Conservation (phyloP, 805 yeast genomes). For the Priceomyces fermenticarens region DNA sequence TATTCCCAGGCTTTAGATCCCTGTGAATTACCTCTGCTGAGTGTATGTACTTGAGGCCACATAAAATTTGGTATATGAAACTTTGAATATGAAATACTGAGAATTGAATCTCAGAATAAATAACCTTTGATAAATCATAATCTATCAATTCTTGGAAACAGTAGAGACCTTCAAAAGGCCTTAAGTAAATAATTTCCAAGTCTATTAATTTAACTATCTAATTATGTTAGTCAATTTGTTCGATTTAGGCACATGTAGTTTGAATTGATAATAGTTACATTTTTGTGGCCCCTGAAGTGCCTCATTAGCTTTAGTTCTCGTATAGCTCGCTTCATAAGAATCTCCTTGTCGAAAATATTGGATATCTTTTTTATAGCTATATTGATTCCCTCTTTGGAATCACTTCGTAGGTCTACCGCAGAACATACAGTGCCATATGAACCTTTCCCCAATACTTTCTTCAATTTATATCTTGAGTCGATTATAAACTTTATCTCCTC, state of each 20-base stretch:
- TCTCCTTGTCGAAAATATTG: slow-evolving; percentile 63
- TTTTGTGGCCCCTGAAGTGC: slow-evolving; percentile 81
- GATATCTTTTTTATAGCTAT: slow-evolving; percentile 83
- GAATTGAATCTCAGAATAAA: slow-evolving; percentile 71
- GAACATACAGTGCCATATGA: slow-evolving; percentile 85
- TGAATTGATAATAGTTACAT: slow-evolving; percentile 34
- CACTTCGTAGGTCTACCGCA: slow-evolving; percentile 52
- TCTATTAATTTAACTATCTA: slow-evolving; percentile 70
- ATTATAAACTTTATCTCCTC: slow-evolving; percentile 60
- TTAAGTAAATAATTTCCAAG: slow-evolving; percentile 60
- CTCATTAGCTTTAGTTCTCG: slow-evolving; percentile 80
- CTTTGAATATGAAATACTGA: slow-evolving; percentile 80
- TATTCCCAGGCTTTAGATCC: slow-evolving; percentile 89
- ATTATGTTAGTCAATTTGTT: slow-evolving; percentile 12
- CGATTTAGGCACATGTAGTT: not conserved
- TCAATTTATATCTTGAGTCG: slow-evolving; percentile 57
- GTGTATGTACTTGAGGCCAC: slow-evolving; percentile 87
- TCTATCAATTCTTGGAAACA: slow-evolving; percentile 86
- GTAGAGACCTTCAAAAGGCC: slow-evolving; percentile 82
- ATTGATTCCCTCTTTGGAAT: slow-evolving; percentile 15
- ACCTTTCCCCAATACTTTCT: slow-evolving; percentile 70
- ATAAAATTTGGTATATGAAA: slow-evolving; percentile 75
- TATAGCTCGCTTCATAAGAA: slow-evolving; percentile 72
- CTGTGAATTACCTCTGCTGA: slow-evolving; percentile 91
- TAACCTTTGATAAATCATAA: slow-evolving; percentile 77